Conservation (phyloP, 164 flowering plant species). For the Magnolia kwangsiensis region DNA sequence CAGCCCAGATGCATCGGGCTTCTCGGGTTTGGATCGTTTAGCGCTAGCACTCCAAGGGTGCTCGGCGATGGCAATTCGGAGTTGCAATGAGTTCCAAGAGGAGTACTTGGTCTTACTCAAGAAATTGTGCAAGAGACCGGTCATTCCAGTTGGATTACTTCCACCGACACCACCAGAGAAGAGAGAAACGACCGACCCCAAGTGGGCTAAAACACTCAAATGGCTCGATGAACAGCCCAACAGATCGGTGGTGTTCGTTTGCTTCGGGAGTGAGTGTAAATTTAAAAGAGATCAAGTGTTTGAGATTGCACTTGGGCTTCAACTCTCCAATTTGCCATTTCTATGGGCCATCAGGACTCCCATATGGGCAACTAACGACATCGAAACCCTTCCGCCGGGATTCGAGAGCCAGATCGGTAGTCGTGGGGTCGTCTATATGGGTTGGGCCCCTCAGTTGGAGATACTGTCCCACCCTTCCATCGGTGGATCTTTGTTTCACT, state of each 20-base stretch:
- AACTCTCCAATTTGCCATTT: slow-evolving; percentile 47
- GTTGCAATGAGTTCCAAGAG: slow-evolving; percentile 48
- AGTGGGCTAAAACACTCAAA: slow-evolving; percentile 27
- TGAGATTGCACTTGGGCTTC: slow-evolving; percentile 56
- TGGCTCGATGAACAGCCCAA: slow-evolving; percentile 41
- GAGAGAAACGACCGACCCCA: background rate
- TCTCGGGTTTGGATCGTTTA: slow-evolving; percentile 28
- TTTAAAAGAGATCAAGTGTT: slow-evolving; percentile 27
- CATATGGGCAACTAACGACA: slow-evolving; percentile 8
- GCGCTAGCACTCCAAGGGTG: slow-evolving; percentile 25
- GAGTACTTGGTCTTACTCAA: slow-evolving; percentile 41
- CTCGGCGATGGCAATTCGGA: slow-evolving; percentile 37
- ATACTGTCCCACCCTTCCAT: slow-evolving; percentile 48
- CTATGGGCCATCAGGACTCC: slow-evolving; percentile 41
- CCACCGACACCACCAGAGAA: slow-evolving; percentile 22
- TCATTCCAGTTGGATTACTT: slow-evolving; percentile 50
- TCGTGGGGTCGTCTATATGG: slow-evolving; percentile 31
- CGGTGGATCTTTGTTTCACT: slow-evolving; percentile 59
- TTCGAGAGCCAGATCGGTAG: slow-evolving; percentile 25
- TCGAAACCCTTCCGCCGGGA: slow-evolving; percentile 31
- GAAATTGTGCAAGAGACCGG: slow-evolving; percentile 37
- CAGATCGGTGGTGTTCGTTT: slow-evolving; percentile 46
- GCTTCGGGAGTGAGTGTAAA: slow-evolving; percentile 49
- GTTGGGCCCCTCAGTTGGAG: slow-evolving; percentile 57
- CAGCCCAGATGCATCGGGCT: slow-evolving; percentile 17